Conservation (phyloP, 495 filamentous ascomycete species). For the Neurospora sp. region DNA sequence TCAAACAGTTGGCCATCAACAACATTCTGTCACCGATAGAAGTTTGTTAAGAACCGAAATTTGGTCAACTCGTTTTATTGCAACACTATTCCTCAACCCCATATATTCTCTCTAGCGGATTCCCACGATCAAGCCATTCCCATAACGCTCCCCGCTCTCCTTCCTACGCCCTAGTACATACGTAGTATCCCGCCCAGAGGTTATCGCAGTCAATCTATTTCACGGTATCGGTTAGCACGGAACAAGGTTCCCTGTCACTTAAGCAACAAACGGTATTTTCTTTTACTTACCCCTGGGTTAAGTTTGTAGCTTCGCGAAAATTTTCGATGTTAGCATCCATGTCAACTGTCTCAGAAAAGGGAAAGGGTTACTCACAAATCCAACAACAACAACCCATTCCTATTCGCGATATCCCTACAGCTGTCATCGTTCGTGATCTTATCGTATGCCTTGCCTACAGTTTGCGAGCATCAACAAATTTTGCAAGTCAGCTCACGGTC, state of each 20-base stretch:
- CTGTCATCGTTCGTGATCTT: conserved; percentile 1
- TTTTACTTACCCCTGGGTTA: conserved; percentile 16
- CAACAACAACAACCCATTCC: conserved; percentile 6
- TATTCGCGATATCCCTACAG: conserved; percentile 8
- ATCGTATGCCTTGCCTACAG: conserved; percentile 7
- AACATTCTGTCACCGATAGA: background rate
- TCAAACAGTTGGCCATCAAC: background rate
- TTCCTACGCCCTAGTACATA: conserved; percentile 12
- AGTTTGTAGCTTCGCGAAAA: conserved; percentile 11
- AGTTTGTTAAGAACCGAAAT: background rate
- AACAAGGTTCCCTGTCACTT: too few relatives aligned
- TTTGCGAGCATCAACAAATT: too few relatives aligned
- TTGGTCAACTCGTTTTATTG: background rate
- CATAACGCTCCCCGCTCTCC: background rate
- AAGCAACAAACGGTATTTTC: too few relatives aligned
- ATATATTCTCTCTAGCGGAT: background rate
- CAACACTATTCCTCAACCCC: background rate
- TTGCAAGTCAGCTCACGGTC: too few relatives aligned
- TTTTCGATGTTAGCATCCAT: background rate
- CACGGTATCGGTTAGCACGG: too few relatives aligned
- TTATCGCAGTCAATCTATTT: too few relatives aligned
- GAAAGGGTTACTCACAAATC: conserved; percentile 10
- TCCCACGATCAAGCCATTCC: background rate
- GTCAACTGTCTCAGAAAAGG: too few relatives aligned
- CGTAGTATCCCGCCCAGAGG: conserved; percentile 13